Evolutionary conservation across 371 early-diverging fungal genomes (phyloP).

Genomic region (Blakeslea trispora): DNA sequence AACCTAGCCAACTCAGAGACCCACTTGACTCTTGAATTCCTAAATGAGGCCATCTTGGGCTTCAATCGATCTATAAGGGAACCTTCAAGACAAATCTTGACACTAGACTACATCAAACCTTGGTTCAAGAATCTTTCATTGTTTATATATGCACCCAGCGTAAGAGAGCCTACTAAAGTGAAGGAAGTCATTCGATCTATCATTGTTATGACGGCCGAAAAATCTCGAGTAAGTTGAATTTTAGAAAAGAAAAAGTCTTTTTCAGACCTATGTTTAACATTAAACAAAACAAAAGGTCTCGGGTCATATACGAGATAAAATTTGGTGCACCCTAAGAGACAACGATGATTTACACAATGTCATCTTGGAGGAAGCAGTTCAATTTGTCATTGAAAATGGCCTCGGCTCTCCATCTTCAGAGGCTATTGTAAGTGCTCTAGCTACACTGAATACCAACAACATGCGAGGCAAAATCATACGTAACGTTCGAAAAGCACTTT

Average conservation of each 20-base stretch:
- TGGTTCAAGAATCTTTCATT: slow-evolving; percentile 80
- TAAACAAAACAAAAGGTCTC: too few relatives aligned
- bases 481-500: slow-evolving; percentile 70
- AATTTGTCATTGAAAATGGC: slow-evolving; percentile 76
- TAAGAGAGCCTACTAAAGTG: slow-evolving; percentile 46
- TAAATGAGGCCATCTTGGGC: slow-evolving; percentile 81
- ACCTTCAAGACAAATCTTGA: slow-evolving; percentile 60
- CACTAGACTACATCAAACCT: slow-evolving; percentile 85
- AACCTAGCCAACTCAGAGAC: slow-evolving; percentile 71
- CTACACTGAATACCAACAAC: slow-evolving; percentile 73
- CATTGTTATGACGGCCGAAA: slow-evolving; percentile 71
- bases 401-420: slow-evolving; percentile 78
- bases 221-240: slow-evolving; percentile 70
- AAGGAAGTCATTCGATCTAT: slow-evolving; percentile 73
- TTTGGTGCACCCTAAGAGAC: slow-evolving; percentile 76
- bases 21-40: slow-evolving; percentile 83
- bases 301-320: slow-evolving; percentile 73
- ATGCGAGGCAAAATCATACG: slow-evolving; percentile 76
- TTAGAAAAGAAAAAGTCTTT: too few relatives aligned
- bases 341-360: slow-evolving; percentile 78
- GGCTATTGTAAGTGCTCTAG: slow-evolving; percentile 77
- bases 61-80: slow-evolving; percentile 70
- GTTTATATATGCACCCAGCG: slow-evolving; percentile 35
- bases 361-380: slow-evolving; percentile 74
- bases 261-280: too few relatives aligned